Evolutionary conservation across 108 stramenopile species (phyloP), one percentile per base, ranked within the genome.

Genomic region (Skeletonema marinoi): DNA sequence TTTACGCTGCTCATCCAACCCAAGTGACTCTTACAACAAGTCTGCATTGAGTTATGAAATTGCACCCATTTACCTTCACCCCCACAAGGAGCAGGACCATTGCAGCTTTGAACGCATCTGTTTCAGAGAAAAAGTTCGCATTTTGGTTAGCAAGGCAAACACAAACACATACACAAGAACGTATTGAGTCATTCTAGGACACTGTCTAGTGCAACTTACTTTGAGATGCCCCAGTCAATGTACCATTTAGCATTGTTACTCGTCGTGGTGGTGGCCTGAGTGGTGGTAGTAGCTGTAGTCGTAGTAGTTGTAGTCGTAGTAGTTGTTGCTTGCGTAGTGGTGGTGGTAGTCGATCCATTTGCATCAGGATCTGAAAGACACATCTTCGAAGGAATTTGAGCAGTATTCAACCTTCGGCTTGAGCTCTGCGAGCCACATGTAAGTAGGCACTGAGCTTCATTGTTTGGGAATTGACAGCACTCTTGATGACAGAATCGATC

Each of bases 31-130:
- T 64, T 9, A 42, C 63, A 64, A n/a, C 63, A 64, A 19, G 3
- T 10, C 33, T 64, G 21, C 63, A 42, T 38, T 39, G 63, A 25
- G 25, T 13, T 19, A 21, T 64, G 63, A 17, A 64, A 42, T 9
- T 33, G 1, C 31, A 64, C 63, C 63, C 63, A 64, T 39, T 64
- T 33, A 0, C 63, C 39, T 30, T 10, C 25, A 4, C 63, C 63
- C 8, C 63, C 63, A 42, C 63, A 64, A 1, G 63, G 63, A n/a
- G 63, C 30, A 17, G 63, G 30, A 19, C 63, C 63, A 11, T 36
- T 2, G 31, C 63, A 64, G 33, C 19, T 64, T 29, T 64, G 63
- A 38, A 42, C 41, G 63, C 63, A 64, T 64, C 63, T 63, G n/a
- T n/a, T n/a, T 63, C 14, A 25, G 21, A 38, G 30, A 38, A 32